Evolutionary conservation across 148 eudicot species (phyloP).

Genomic region (Chenopodium album): DNA sequence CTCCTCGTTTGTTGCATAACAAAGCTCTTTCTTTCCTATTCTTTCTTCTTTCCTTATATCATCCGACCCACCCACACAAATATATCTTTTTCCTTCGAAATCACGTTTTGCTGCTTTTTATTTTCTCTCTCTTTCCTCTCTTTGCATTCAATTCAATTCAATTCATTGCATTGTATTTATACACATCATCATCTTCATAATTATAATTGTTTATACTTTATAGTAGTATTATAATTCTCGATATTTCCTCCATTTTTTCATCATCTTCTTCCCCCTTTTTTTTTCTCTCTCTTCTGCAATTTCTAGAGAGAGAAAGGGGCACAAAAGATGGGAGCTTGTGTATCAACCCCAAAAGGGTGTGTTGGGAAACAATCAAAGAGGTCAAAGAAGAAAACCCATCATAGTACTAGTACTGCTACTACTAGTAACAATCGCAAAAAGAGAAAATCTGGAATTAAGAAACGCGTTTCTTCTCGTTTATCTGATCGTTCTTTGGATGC

Average conservation of each 20-base stretch:
- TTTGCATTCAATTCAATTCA: neutral
- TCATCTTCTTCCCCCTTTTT: neutral
- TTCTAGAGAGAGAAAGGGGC: conserved; percentile 12
- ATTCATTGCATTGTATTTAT: neutral
- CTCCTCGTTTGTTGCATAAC: neutral
- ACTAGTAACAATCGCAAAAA: conserved; percentile 29
- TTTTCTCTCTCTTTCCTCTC: neutral
- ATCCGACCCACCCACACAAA: neutral
- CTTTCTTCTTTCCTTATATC: neutral
- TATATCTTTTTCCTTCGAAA: conserved; percentile 1
- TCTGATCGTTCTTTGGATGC: conserved; percentile 36
- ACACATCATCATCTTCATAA: neutral
- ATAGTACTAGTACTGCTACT: conserved; percentile 3
- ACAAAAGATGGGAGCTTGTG: conserved; percentile 68
- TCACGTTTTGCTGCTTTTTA: conserved; percentile 6
- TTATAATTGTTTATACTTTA: no score
- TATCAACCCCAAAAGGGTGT: conserved; percentile 60
- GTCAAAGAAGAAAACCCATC: conserved; percentile 33
- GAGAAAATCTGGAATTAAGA: conserved; percentile 32
- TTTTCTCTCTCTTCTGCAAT: conserved; percentile 8
- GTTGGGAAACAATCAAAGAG: conserved; percentile 40
- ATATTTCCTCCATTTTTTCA: neutral
- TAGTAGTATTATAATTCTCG: no score
- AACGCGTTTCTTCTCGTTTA: conserved; percentile 45
- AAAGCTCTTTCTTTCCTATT: neutral